Base-by-base conservation (phyloP, 2,329 filamentous ascomycete genomes). In the Sarocladium kiliense region DNA sequence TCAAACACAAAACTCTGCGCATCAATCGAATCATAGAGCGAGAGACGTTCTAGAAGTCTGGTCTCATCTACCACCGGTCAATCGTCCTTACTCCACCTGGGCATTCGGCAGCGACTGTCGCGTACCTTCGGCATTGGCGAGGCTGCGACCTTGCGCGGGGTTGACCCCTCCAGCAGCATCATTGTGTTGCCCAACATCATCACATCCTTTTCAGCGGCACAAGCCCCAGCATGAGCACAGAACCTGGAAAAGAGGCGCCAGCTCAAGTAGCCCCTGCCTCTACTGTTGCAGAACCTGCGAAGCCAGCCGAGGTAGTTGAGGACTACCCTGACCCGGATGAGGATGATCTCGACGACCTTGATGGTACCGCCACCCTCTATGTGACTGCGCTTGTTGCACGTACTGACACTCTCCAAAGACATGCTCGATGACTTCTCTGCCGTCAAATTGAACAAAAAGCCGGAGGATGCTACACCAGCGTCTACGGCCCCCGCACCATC, bases 361-460 rank as follows among this genome's bases (percentile, higher is more conserved):
- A 99, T 72, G 91, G 89, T 90, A 71, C 62, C 75, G 21, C 32
- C 9, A 19, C 2, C n/a, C 6, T 3, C 23, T 36, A 25, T 16
- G 18, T n/a, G 16, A 39, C 5, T 56, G 50, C 36, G 12, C 12
- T 19, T 39, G 27, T 56, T 7, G 39, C 34, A 18, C n/a, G 9
- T 44, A 26, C 30, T 4, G 4, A n/a, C 26, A 27, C 34, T n/a
- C 9, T 18, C 60, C 60, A 45, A 42, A 93, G 93, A 97, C 63
- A 88, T 97, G 71, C 85, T 99, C 25, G 91, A 97, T 67, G 89
- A 97, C 60, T 99, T 99, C 73, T 86, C 87, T 41, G 74, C 87
- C 26, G 77, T 79, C 53, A 84, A 86, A 61, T 64, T 85, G 14
- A 65, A 68, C 14, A 53, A 58, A 55, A 63, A 54, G 55, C 55